Evolutionary conservation across 179 eudicot species (phyloP), one percentile per base, ranked within the genome.

Genomic region (Beta lomatogona): DNA sequence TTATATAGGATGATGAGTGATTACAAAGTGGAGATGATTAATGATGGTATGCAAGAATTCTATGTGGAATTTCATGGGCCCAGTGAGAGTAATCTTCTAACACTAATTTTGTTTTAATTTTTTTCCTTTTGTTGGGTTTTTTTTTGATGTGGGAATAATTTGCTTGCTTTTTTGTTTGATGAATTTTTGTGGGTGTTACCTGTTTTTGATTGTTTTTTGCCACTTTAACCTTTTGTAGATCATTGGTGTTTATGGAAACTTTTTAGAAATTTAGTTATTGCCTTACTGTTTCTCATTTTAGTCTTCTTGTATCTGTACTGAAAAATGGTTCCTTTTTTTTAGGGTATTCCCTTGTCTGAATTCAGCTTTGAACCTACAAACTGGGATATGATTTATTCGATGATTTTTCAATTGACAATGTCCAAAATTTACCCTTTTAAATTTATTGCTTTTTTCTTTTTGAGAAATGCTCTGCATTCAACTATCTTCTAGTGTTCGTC

Each of bases 1-100:
- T 64, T 68, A 63, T 58, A 45, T 64, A 91, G 94, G 91, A 91
- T 91, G 93, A 91, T 91, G 94, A 90, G 91, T 80, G 94, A 91
- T 83, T 91, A 91, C 83, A 91, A 91, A 84, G 94, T 91, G 83
- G 94, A 91, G 85, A 90, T 88, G 93, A 86, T 91, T 73, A 89
- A 91, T 86, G 94, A 91, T 82, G 89, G 93, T 52, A 88, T 91
- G 91, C 91, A 90, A 65, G 90, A 91, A 68, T 91, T 91, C 69
- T 89, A 88, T 87, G 94, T 91, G 25, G 88, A 91, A 78, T 90
- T 91, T 46, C 91, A 90, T 85, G 94, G 94, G 55, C 94, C 94
- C 18, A 86, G 13, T 77, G 93, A 90, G 36, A 90, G 94, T 90
- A 89, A 80, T 74, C 36, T 1, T 59, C 57, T 67, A 71, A 14